These are phyloP conservation scores for Cairneyella variabilis DNA, from an alignment of 495 filamentous ascomycete species.

Conservation along the genomic window DNA sequence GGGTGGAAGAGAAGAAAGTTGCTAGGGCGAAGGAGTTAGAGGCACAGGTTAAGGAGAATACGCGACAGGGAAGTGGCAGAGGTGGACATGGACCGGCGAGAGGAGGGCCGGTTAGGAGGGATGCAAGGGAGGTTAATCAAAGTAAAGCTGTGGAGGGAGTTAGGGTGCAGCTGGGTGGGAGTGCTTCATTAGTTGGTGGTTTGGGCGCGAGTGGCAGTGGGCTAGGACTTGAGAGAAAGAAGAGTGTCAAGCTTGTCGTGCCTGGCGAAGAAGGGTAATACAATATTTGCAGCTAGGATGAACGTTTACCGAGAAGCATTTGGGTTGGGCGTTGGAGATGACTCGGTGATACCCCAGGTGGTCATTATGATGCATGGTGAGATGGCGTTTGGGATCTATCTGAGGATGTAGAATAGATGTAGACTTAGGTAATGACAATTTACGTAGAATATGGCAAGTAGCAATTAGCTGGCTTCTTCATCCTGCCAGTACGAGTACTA, in stretches of 20 bases:
- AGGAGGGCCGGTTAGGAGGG: constrained; percentile 22
- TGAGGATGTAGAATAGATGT: too few relatives aligned
- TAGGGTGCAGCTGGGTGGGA: constrained; percentile 35
- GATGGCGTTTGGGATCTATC: too few relatives aligned
- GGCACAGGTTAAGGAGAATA: constrained; percentile 37
- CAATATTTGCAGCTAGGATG: too few relatives aligned
- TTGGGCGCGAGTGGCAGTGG: constrained; percentile 11
- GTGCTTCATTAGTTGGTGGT: not conserved
- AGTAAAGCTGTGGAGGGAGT: constrained; percentile 52
- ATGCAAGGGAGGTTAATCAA: constrained; percentile 31
- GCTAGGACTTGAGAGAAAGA: constrained; percentile 41
- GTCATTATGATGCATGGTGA: not conserved
- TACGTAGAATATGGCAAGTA: too few relatives aligned
- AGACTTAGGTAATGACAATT: too few relatives aligned
- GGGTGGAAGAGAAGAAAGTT: constrained; percentile 19
- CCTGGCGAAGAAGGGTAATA: constrained; percentile 23
- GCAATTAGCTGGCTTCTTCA: too few relatives aligned
- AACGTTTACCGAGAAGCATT: too few relatives aligned
- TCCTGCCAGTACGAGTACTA: too few relatives aligned
- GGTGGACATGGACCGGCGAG: constrained; percentile 11
- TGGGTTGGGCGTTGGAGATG: too few relatives aligned
- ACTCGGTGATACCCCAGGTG: too few relatives aligned
- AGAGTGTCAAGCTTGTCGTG: constrained; percentile 50
- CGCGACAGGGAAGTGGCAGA: constrained; percentile 26
- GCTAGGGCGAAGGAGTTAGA: constrained; percentile 35